Percentiles rank a stretch among this genome's conserved stretches.
Conservation (phyloP, 352 stramenopile species). For the Phytophthora pisi region DNA sequence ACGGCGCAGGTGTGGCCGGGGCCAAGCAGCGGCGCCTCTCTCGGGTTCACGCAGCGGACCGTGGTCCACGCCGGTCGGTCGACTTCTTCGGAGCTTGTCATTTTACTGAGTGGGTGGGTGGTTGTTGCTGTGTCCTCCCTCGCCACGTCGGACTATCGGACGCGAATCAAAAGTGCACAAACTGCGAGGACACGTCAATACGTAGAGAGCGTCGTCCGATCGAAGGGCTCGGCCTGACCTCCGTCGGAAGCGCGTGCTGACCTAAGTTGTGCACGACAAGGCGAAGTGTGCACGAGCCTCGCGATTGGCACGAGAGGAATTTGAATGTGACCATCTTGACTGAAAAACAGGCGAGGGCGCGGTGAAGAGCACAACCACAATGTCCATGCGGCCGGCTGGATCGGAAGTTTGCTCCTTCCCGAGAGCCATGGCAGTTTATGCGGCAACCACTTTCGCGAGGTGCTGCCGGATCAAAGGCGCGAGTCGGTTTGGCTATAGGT, state of each 20-base stretch:
- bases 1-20: conserved; percentile 92
- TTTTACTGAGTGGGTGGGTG: conserved; percentile 7
- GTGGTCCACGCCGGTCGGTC: conserved; percentile 65
- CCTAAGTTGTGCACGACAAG: conserved; percentile 11
- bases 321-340: conserved; percentile 12
- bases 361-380: not conserved
- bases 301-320: conserved; percentile 19
- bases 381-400: conserved; percentile 14
- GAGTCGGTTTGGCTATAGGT: not conserved
- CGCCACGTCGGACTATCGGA: conserved; percentile 32
- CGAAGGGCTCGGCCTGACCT: conserved; percentile 32
- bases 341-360: conserved; percentile 20
- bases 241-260: conserved; percentile 21
- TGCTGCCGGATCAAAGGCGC: not conserved
- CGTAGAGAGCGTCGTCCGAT: conserved; percentile 23
- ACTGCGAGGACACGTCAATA: conserved; percentile 23
- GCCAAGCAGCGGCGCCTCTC: conserved; percentile 84
- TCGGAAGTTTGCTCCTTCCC: not conserved
- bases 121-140: conserved; percentile 1
- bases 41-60: conserved; percentile 75
- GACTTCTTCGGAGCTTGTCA: conserved; percentile 34
- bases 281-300: conserved; percentile 10
- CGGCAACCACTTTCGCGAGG: not conserved
- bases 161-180: conserved; percentile 28
- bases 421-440: not conserved